Base-by-base conservation (phyloP, 805 yeast genomes). In the Candida silvicultrix region DNA sequence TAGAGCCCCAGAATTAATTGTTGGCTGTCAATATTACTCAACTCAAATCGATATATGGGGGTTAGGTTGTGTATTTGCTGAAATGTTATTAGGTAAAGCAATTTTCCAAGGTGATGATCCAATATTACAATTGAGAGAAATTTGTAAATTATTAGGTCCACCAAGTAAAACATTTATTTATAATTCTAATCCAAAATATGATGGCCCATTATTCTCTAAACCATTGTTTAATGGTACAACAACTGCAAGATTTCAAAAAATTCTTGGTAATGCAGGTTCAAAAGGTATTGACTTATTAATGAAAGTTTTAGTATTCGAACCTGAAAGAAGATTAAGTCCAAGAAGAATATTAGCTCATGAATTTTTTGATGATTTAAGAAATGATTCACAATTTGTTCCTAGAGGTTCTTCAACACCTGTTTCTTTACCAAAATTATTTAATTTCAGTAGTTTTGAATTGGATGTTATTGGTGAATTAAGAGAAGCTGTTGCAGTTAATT, bases 41-140 rank as follows among this genome's bases (percentile, higher is more conserved):
- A 83, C 95, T 3, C 87, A 89, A 59, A 92, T 94, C 48, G 99
- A 94, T 65, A 85, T 90, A 58, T 94, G 99, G 99, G 96, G 97
- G 16, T 71, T 92, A 49, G 99, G 98, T 1, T 92, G 99, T 70
- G 96, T 94, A 32, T 69, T 94, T 49, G 97, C 97, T 14, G 99
- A 94, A 67, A 83, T 94, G 87, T 74, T 85, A 46, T 75, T 89
- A 51, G 97, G 97, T 15, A 83, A 80, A 61, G 96, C 98, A 1
- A 80, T 94, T n/a, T 94, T 94, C 70, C 96, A 90, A 66, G 98
- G 99, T 40, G 87, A 82, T 56, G 84, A 86, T 49, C 96, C 96
- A 43, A 77, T 83, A 60, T 75, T 88, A 51, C 99, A 94, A 66
- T 72, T 94, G 51, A 83, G 92, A 53, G 95, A 92, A 61, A 89